These are phyloP conservation scores for Besnoitia besnoiti DNA, from an alignment of 169 alveolate species.

Conservation along the genomic window DNA sequence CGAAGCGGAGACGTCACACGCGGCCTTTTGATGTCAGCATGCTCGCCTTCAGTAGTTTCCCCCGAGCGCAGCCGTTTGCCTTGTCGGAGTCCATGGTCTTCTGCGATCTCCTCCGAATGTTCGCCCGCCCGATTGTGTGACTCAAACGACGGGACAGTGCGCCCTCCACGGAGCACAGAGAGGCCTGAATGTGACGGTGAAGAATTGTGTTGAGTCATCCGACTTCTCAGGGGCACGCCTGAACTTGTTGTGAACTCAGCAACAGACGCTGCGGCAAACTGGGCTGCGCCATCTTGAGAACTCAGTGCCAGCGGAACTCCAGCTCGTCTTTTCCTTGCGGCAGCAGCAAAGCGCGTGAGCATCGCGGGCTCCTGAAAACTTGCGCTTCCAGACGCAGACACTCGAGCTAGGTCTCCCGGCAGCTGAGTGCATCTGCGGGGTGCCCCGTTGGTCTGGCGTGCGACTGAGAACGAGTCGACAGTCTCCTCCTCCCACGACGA, in stretches of 20 bases:
- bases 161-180: constrained; percentile 28
- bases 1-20: too few species aligned
- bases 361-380: neutral
- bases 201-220: neutral
- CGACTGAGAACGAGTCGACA: too few species aligned
- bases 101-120: neutral
- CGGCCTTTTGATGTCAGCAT: too few species aligned
- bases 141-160: neutral
- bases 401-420: too few species aligned
- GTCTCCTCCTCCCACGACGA: neutral
- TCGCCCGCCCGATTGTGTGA: neutral
- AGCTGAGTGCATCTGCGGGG: too few species aligned
- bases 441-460: too few species aligned
- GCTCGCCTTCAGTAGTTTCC: too few species aligned
- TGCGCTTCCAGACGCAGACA: too few species aligned
- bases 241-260: too few species aligned
- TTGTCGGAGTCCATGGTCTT: too few species aligned
- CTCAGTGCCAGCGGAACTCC: neutral
- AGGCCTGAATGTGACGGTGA: neutral
- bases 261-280: neutral
- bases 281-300: neutral
- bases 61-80: too few species aligned
- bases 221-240: neutral
- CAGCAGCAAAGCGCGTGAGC: neutral
- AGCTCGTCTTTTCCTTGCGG: neutral